Base-by-base conservation (phyloP, 2,329 filamentous ascomycete species). In the Cercospora sp. region DNA sequence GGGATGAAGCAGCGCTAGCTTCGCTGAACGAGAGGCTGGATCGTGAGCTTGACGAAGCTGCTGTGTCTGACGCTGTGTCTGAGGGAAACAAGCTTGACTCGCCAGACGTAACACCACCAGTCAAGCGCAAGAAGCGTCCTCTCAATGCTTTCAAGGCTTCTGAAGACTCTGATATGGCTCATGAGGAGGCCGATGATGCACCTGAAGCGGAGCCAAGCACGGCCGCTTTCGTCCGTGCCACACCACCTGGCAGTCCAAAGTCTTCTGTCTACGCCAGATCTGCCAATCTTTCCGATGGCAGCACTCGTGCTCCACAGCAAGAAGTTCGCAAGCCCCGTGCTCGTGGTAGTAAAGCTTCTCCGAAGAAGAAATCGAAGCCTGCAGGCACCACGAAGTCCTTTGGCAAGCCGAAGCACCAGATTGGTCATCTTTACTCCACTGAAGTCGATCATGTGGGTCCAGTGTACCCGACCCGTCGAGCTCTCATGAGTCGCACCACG, bases 381-480 rank as follows among this genome's bases (percentile, higher is more conserved):
- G 5, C 30, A 10, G 16, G 18, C 12, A 36, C 20, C 8, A 60
- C 33, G 12, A 60, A 28, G 8, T 65, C 36, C 20, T 23, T 45
- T 13, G 36, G 55, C 60, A 66, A 63, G 23, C 53, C 62, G 26
- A 51, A 64, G 40, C 26, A 55, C n/a, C 33, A 48, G 4, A 57
- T 48, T 7, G 64, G 62, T 36, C 23, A 53, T n/a, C 57, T 53
- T 0, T 45, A 26, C 20, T 53, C 62, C 3, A 53, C 69, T 5
- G 51, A 67, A 26, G 60, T 73, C 55, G 0, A 48, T 0, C 71
- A 75, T 66, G 28, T 73, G 36, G 73, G 73, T 6, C 70, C 69
- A 12, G 42, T 74, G 64, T 76, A 70, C 58, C 10, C 53, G 0
- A 72, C 64, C 45, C 73, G 69, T 18, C 73, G 74, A 40, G 66